phyloP scores from a whole-genome alignment of 2,329 filamentous ascomycete species.

The Elsinoe necatrix region DNA sequence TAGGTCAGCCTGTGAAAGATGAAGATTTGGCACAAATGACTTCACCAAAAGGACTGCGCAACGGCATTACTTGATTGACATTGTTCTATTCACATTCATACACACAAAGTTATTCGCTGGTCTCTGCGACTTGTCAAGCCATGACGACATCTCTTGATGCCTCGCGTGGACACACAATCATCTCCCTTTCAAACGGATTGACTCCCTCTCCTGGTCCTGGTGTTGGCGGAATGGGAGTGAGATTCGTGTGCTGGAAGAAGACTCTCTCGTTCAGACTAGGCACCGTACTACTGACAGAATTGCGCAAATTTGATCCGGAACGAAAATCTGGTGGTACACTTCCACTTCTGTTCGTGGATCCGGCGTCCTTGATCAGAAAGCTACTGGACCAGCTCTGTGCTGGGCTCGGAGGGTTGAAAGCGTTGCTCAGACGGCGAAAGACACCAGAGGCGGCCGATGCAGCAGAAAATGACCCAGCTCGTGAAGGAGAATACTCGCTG shows the following conservation, averaged over 20 bases:
- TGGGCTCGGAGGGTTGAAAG: not conserved
- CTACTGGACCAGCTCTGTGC: not conserved
- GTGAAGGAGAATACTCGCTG: constrained; percentile 16
- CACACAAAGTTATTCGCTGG: not conserved
- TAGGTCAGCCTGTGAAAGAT: not conserved
- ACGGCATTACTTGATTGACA: no score
- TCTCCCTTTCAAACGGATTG: constrained; percentile 32
- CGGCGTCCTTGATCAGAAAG: not conserved
- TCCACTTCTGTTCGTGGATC: not conserved
- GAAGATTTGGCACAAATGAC: no score
- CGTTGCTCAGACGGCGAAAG: constrained; percentile 2
- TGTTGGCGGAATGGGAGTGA: constrained; percentile 36
- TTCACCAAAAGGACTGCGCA: no score
- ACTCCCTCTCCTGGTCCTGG: constrained; percentile 28
- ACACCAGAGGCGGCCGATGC: not conserved
- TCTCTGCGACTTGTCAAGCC: not conserved
- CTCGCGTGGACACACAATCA: constrained; percentile 22
- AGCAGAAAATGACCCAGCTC: constrained; percentile 20
- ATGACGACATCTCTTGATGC: constrained; percentile 15
- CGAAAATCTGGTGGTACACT: constrained; percentile 23
- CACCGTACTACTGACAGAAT: constrained; percentile 30
- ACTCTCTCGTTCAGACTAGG: constrained; percentile 28
- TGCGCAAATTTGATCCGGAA: constrained; percentile 31
- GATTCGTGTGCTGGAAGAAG: constrained; percentile 25
- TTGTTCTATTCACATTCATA: not conserved